phyloP scores from a whole-genome alignment of 148 eudicot genomes.

The Silene conica region DNA sequence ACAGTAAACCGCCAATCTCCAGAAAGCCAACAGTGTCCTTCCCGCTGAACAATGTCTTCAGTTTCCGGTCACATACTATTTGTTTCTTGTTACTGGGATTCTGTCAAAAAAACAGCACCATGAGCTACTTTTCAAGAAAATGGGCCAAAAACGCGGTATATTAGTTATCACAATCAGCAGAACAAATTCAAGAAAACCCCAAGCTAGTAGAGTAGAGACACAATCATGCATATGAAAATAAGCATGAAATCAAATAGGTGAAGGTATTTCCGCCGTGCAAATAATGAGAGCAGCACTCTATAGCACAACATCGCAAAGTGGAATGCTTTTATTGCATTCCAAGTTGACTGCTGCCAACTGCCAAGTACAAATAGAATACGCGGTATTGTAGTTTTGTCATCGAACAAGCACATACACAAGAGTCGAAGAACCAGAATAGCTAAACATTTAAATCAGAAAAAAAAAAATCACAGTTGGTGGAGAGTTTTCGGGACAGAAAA shows the following conservation, averaged over 20 bases:
- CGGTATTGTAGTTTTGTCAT: too few species aligned
- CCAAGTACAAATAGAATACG: background rate
- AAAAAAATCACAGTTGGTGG: background rate
- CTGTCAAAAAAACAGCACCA: conserved; percentile 29
- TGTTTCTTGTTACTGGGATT: conserved; percentile 52
- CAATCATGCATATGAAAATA: background rate
- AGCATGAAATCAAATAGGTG: background rate
- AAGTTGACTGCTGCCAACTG: background rate
- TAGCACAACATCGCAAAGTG: background rate
- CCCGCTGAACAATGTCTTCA: conserved; percentile 55
- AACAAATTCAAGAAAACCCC: background rate
- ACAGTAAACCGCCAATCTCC: conserved; percentile 45
- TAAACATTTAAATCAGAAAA: background rate
- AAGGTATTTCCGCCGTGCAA: background rate
- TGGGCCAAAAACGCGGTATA: background rate
- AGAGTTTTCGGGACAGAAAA: too few species aligned
- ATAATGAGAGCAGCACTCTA: background rate
- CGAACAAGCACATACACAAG: background rate
- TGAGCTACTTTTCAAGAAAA: background rate
- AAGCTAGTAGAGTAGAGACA: background rate
- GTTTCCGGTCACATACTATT: conserved; percentile 55
- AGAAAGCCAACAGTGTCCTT: conserved; percentile 51
- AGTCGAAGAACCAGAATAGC: background rate
- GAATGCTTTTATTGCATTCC: too few species aligned
- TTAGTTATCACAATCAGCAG: background rate